Conservation (phyloP, 208 protist genomes). For the Plasmodiophora brassicae region DNA sequence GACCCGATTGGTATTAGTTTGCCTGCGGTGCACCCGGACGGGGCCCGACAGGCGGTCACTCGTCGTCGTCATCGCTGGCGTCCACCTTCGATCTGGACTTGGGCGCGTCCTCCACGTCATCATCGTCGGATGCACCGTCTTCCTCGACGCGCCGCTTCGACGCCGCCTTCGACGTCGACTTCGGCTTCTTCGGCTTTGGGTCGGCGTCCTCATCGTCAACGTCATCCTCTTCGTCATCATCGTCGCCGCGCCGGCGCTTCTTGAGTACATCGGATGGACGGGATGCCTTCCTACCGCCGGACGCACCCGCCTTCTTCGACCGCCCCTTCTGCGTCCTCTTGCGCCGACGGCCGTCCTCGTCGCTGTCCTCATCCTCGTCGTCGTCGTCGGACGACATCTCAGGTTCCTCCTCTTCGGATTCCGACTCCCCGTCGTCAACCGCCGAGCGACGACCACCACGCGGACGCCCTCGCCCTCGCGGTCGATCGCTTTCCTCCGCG, state of each 20-base stretch:
- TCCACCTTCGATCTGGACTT: too few species aligned
- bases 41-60: too few species aligned
- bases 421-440: neutral
- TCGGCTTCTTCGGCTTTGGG: neutral
- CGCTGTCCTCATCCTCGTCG: neutral
- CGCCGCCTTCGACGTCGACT: too few species aligned
- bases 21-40: too few species aligned
- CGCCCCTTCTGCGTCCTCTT: neutral
- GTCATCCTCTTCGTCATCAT: neutral
- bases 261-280: neutral
- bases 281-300: neutral
- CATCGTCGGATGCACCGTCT: too few species aligned
- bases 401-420: conserved; percentile 8
- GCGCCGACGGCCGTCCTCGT: neutral
- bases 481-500: neutral
- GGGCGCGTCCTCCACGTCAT: too few species aligned
- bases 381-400: neutral
- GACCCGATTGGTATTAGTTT: too few species aligned
- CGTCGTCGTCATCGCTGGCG: too few species aligned
- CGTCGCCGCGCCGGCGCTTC: too few species aligned
- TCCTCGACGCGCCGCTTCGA: too few species aligned
- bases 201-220: neutral
- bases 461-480: neutral
- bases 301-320: neutral
- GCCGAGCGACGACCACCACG: neutral